These are phyloP conservation scores for Populus hybrid DNA, from an alignment of 441 rosid genomes.

Conservation along the genomic window DNA sequence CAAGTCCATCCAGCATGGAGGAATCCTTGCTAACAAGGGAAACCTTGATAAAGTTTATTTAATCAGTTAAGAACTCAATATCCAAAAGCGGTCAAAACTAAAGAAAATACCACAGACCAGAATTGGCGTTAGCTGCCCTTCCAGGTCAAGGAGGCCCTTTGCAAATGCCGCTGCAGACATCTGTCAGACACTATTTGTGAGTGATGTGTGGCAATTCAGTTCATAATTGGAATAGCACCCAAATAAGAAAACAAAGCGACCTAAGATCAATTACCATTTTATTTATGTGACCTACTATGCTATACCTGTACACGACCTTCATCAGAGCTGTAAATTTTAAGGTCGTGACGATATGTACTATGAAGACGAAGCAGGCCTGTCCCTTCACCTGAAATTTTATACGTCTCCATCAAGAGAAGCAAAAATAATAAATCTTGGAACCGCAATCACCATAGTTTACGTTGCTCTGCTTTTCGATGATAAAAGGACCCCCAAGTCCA, in stretches of 20 bases:
- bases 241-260: constrained; percentile 5
- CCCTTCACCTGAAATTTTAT: constrained; percentile 82
- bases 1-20: constrained; percentile 99
- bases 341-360: constrained; percentile 99
- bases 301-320: constrained; percentile 99
- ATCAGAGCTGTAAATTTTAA: constrained; percentile 99
- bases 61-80: constrained; percentile 20
- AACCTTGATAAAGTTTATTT: constrained; percentile 52
- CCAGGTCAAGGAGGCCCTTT: constrained; percentile 99
- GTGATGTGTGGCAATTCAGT: constrained; percentile 13
- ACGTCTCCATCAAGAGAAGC: constrained; percentile 21
- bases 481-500: background rate
- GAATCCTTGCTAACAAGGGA: constrained; percentile 99
- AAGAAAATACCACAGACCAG: constrained; percentile 52
- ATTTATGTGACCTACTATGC: constrained; percentile 6
- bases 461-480: background rate
- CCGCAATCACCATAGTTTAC: background rate
- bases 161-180: constrained; percentile 99
- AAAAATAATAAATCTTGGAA: constrained; percentile 6
- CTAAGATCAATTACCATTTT: constrained; percentile 6
- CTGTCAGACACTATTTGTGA: constrained; percentile 40
- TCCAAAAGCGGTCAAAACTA: constrained; percentile 19
- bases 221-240: constrained; percentile 5
- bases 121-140: constrained; percentile 99
- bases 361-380: constrained; percentile 99